These are phyloP conservation scores for Paxillus rubicundulus DNA, from an alignment of 768 basidiomycete species.

Conservation along the genomic window DNA sequence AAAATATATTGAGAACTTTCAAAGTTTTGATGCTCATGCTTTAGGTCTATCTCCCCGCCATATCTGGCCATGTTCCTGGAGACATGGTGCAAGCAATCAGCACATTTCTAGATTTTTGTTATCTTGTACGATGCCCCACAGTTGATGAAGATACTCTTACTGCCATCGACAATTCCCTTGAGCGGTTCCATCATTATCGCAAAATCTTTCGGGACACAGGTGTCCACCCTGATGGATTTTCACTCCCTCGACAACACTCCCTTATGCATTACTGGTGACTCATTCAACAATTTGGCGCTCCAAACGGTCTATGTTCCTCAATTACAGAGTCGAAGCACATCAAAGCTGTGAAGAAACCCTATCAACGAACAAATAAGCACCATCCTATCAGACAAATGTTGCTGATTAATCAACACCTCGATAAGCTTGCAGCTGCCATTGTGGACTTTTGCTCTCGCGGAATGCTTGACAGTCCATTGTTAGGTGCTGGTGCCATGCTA, in stretches of 20 bases:
- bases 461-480: no score
- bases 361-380: no score
- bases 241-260: conserved; percentile 18
- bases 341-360: conserved; percentile 36
- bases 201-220: conserved; percentile 11
- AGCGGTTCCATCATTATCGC: conserved; percentile 14
- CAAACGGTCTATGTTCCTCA: conserved; percentile 26
- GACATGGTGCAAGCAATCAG: no score
- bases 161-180: no score
- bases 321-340: conserved; percentile 38
- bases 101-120: no score
- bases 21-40: no score
- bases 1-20: no score
- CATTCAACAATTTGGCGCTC: conserved; percentile 16
- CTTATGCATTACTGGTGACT: conserved; percentile 14
- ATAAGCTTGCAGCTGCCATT: conserved; percentile 7
- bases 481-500: no score
- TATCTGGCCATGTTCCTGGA: no score
- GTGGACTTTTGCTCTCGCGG: conserved; percentile 15
- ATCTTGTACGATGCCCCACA: no score
- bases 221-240: conserved; percentile 5
- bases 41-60: no score
- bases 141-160: no score
- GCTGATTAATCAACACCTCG: conserved; percentile 25
- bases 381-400: conserved; percentile 17